Conservation (phyloP, 163 green algal species). For the Dunaliella salina region DNA sequence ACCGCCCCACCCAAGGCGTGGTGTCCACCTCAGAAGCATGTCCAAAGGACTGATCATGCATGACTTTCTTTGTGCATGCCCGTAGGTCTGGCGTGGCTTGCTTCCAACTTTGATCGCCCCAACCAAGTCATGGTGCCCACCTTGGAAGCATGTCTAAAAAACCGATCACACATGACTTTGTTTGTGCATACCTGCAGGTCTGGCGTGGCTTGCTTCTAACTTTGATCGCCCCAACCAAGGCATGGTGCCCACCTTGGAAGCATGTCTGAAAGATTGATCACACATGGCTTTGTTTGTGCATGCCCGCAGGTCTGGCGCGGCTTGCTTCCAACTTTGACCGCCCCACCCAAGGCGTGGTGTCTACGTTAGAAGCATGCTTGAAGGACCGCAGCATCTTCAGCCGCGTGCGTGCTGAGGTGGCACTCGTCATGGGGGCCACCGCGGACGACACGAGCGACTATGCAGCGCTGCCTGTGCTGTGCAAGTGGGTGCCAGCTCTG, state of each 20-base stretch:
- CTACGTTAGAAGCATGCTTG: slow-evolving; percentile 6
- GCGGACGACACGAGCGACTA: background rate
- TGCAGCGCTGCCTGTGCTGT: slow-evolving; percentile 9
- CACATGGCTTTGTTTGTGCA: too few species aligned
- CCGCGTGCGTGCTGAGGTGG: slow-evolving; percentile 27
- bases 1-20: too few species aligned
- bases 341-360: slow-evolving; percentile 1
- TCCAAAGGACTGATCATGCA: too few species aligned
- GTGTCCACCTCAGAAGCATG: too few species aligned
- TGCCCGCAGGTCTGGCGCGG: slow-evolving; percentile 7
- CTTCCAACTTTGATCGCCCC: too few species aligned
- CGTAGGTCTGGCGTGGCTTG: too few species aligned
- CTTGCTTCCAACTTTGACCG: background rate
- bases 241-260: slow-evolving; percentile 4
- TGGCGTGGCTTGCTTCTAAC: background rate
- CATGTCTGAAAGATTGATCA: slow-evolving; percentile 11
- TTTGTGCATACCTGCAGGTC: too few species aligned
- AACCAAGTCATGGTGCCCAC: too few species aligned
- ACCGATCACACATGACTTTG: too few species aligned
- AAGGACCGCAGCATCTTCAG: slow-evolving; percentile 12
- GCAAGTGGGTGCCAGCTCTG: slow-evolving; percentile 7
- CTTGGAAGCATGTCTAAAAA: too few species aligned
- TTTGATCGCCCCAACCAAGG: background rate
- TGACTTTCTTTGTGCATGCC: too few species aligned
- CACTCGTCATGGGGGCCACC: slow-evolving; percentile 20